Evolutionary conservation across 768 basidiomycete species (phyloP).

Genomic region (Suillus discolor): DNA sequence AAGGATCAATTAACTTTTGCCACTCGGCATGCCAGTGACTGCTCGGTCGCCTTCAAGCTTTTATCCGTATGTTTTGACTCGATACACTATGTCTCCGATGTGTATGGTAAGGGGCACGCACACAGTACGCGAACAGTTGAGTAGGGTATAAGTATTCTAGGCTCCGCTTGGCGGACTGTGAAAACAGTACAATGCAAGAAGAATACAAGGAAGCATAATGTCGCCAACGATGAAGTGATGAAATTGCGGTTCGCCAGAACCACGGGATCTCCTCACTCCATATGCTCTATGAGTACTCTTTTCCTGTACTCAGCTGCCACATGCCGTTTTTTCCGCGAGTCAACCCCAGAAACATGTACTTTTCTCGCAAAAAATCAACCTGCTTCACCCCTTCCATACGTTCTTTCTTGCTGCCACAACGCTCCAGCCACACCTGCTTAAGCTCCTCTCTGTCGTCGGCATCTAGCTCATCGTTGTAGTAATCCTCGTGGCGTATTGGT

Average conservation of each 20-base stretch:
- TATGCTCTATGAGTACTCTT: not conserved
- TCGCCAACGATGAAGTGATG: not conserved
- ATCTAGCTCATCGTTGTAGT: conserved; percentile 58
- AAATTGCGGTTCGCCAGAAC: not conserved
- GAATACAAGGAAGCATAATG: no score
- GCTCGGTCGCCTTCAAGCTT: no score
- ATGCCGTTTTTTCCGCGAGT: conserved; percentile 54
- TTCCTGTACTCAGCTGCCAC: conserved; percentile 64
- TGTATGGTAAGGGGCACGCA: not conserved
- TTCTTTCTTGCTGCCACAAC: conserved; percentile 42
- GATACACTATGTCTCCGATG: not conserved
- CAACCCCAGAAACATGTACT: conserved; percentile 56
- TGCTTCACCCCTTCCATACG: conserved; percentile 49
- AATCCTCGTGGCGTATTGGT: conserved; percentile 54
- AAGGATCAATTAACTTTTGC: no score
- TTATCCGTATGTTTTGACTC: not conserved
- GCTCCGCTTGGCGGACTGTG: not conserved
- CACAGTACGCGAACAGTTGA: not conserved
- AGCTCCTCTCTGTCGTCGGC: conserved; percentile 46
- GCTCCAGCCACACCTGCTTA: conserved; percentile 43
- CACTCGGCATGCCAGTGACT: no score
- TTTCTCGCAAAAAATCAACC: conserved; percentile 63
- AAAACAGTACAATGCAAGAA: not conserved
- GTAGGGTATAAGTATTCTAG: not conserved
- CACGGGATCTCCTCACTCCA: not conserved